A percentile compares a stretch with the other conserved stretches of the same genome.
Conservation (phyloP, 108 stramenopile genomes). For the Aurantiochytrium sp. region DNA sequence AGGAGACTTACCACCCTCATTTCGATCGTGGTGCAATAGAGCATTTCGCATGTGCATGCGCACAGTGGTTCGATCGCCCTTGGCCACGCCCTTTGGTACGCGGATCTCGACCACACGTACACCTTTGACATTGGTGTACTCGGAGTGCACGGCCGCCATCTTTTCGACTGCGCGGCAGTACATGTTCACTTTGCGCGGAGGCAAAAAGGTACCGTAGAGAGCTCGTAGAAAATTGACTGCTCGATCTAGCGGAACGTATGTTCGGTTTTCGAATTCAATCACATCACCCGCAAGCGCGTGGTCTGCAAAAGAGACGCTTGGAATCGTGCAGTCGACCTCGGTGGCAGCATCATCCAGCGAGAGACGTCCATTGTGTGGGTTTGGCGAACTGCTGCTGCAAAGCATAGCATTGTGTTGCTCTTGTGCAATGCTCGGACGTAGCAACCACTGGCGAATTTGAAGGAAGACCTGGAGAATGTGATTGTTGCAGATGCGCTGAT, state of each 20-base stretch:
- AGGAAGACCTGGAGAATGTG: neutral
- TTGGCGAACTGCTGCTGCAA: neutral
- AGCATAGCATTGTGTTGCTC: neutral
- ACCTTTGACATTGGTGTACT: neutral
- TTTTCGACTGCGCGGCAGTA: neutral
- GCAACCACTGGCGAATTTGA: neutral
- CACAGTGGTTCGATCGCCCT: constrained; percentile 7
- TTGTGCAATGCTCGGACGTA: neutral
- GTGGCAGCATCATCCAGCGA: neutral
- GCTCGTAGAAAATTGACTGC: neutral
- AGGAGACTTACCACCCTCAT: neutral
- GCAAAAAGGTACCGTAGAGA: neutral
- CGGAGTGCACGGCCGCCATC: neutral
- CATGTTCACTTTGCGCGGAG: neutral
- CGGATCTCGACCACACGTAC: neutral
- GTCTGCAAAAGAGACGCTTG: neutral
- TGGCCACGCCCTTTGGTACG: neutral
- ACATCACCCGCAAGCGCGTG: neutral
- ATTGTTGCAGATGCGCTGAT: neutral
- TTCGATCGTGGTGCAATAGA: neutral
- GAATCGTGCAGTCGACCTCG: neutral
- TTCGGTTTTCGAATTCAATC: neutral
- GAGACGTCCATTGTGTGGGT: no score
- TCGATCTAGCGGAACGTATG: neutral
- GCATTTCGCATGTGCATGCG: neutral